Percentiles rank a stretch among this genome's conserved stretches.
Evolutionary conservation across 495 filamentous ascomycete genomes (phyloP).

Genomic region (Aspergillus egyptiacus): DNA sequence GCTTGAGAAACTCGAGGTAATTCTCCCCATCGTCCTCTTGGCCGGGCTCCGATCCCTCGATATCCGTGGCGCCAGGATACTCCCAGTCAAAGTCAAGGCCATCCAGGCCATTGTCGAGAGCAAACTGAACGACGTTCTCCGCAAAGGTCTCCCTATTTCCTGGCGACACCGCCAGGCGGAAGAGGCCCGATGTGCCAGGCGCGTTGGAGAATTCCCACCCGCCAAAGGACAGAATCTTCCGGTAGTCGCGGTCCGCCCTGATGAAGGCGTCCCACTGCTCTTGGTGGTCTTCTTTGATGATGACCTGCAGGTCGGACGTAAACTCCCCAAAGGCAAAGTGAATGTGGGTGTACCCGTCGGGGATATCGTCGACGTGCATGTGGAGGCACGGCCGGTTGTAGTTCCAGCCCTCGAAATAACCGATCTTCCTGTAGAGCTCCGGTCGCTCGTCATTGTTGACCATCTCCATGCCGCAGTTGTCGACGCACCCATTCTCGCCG

Average conservation of each 20-base stretch:
- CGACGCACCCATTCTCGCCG: conserved; percentile 39
- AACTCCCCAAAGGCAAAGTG: conserved; percentile 39
- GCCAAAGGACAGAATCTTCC: conserved; percentile 35
- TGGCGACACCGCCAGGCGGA: conserved; percentile 23
- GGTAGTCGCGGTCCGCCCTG: not conserved
- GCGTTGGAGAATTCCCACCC: conserved; percentile 42
- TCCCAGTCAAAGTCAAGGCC: not conserved
- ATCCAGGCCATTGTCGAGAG: not conserved
- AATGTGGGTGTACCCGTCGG: conserved; percentile 33
- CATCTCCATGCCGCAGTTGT: conserved; percentile 40
- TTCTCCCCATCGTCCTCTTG: conserved; percentile 16
- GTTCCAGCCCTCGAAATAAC: conserved; percentile 16
- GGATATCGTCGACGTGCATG: conserved; percentile 23
- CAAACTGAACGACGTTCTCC: conserved; percentile 13
- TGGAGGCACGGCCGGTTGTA: conserved; percentile 12
- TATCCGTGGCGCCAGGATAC: conserved; percentile 25
- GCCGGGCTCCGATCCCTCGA: conserved; percentile 27
- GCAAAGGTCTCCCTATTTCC: not conserved
- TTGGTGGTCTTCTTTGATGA: conserved; percentile 19
- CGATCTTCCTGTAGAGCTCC: conserved; percentile 2
- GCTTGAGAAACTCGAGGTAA: conserved; percentile 24
- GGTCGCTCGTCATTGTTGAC: conserved; percentile 17
- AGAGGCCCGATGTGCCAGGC: conserved; percentile 26
- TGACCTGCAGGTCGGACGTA: conserved; percentile 20
- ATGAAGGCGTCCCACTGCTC: conserved; percentile 17